A percentile compares a stretch with the other conserved stretches of the same genome.
Conservation (phyloP, 768 basidiomycete species). For the Boletus subparvulus region DNA sequence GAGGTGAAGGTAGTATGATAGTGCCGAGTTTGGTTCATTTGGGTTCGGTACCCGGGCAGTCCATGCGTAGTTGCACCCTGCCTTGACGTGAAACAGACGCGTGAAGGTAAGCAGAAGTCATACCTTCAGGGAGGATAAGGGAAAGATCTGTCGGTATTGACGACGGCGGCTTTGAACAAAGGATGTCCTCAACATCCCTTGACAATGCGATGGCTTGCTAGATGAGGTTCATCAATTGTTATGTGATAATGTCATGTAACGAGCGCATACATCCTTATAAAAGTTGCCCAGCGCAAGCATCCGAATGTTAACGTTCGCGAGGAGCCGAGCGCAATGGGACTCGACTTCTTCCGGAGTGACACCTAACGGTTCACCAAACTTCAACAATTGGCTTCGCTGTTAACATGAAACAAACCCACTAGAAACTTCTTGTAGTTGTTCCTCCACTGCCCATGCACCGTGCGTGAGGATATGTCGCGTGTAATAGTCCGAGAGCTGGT, state of each 20-base stretch:
- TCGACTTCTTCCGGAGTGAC: conserved; percentile 72
- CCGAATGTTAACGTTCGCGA: conserved; percentile 66
- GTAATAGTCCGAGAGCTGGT: conserved; percentile 76
- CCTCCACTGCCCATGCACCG: conserved; percentile 71
- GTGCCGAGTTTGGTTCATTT: conserved; percentile 81
- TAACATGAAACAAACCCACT: conserved; percentile 45
- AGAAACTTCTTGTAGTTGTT: conserved; percentile 72
- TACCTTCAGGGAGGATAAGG: conserved; percentile 73
- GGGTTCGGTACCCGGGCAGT: conserved; percentile 70
- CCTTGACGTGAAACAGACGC: conserved; percentile 11
- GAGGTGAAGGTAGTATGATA: conserved; percentile 84
- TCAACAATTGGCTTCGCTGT: not conserved
- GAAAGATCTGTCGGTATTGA: conserved; percentile 40
- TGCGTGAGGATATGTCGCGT: conserved; percentile 68
- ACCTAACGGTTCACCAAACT: conserved; percentile 40
- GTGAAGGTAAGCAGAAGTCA: conserved; percentile 8
- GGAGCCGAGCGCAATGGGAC: conserved; percentile 53
- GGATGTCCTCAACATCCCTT: conserved; percentile 65
- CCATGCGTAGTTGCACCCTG: conserved; percentile 73
- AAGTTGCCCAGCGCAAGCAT: conserved; percentile 85
- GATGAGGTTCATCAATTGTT: conserved; percentile 3
- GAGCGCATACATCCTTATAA: conserved; percentile 64
- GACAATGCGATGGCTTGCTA: conserved; percentile 79
- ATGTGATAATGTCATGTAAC: not conserved
- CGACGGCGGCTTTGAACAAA: conserved; percentile 51